A percentile compares a stretch with the other conserved stretches of the same genome.
Evolutionary conservation across 768 basidiomycete species (phyloP).

Genomic region (Tubosaeta sp.): DNA sequence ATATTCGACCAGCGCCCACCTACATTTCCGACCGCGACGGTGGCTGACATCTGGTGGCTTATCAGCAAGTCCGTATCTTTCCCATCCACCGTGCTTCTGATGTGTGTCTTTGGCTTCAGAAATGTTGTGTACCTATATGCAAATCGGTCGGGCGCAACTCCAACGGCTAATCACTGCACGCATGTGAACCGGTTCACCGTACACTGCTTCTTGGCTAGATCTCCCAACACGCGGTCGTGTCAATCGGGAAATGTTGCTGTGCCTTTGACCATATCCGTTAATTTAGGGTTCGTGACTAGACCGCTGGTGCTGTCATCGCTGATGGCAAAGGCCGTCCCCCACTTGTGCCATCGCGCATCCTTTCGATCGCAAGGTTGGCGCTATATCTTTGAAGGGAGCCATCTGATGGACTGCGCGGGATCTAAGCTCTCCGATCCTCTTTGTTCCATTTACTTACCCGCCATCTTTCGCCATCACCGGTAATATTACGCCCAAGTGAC

Average conservation of each 20-base stretch:
- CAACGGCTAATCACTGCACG: constrained; percentile 12
- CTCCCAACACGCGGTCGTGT: constrained; percentile 17
- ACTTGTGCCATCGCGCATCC: constrained; percentile 5
- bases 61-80: constrained; percentile 4
- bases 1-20: constrained; percentile 4
- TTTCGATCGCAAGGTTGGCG: constrained; percentile 11
- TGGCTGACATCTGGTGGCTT: constrained; percentile 8
- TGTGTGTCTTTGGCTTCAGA: constrained; percentile 3
- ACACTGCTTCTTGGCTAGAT: constrained; percentile 21
- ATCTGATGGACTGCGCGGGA: constrained; percentile 18
- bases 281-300: constrained; percentile 26
- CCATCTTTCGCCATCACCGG: background rate
- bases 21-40: constrained; percentile 24
- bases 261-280: constrained; percentile 27
- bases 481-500: constrained; percentile 4
- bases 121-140: constrained; percentile 7
- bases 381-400: constrained; percentile 12
- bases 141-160: constrained; percentile 16
- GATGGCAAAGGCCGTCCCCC: constrained; percentile 23
- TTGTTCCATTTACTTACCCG: background rate
- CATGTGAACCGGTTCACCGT: constrained; percentile 7
- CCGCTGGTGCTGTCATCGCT: constrained; percentile 11
- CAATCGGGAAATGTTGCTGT: constrained; percentile 25
- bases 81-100: constrained; percentile 7
- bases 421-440: constrained; percentile 17